Conservation (phyloP, 805 yeast genomes). For the Wickerhamiella kazuoi region DNA sequence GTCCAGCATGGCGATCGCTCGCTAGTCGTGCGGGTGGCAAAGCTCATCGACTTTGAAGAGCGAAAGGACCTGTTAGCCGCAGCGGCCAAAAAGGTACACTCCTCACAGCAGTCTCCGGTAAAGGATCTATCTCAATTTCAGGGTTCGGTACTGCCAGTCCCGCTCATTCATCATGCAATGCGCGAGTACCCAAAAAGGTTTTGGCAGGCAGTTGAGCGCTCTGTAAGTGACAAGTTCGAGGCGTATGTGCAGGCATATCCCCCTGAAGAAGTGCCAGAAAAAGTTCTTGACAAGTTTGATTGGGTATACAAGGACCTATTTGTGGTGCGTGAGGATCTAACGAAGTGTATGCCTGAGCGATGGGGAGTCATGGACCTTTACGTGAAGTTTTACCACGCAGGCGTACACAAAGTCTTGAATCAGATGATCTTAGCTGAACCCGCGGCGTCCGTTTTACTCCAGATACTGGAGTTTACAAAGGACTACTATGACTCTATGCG, state of each 20-base stretch:
- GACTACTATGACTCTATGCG: conserved; percentile 40
- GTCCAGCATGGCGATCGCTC: conserved; percentile 50
- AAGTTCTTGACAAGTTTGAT: conserved; percentile 43
- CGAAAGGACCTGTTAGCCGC: conserved; percentile 44
- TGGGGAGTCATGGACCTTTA: conserved; percentile 59
- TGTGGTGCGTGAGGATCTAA: conserved; percentile 42
- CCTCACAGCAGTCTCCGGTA: not conserved
- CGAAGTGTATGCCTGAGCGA: conserved; percentile 42
- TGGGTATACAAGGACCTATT: conserved; percentile 74
- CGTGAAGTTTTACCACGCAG: conserved; percentile 47
- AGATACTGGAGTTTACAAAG: conserved; percentile 61
- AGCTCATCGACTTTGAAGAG: conserved; percentile 66
- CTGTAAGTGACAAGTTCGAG: conserved; percentile 49
- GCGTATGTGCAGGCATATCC: conserved; percentile 41
- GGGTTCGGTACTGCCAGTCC: not conserved
- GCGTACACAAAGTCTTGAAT: conserved; percentile 45
- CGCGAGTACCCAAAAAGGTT: conserved; percentile 21
- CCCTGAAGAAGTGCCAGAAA: conserved; percentile 30
- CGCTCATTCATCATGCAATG: not conserved
- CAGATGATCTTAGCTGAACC: conserved; percentile 52
- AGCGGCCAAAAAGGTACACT: not conserved
- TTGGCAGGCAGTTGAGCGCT: conserved; percentile 36
- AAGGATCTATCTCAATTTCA: not conserved
- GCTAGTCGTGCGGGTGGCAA: conserved; percentile 52
- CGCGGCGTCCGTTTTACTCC: conserved; percentile 56